Evolutionary conservation across 2,329 filamentous ascomycete species (phyloP).

Genomic region (Pseudogymnoascus sp.): DNA sequence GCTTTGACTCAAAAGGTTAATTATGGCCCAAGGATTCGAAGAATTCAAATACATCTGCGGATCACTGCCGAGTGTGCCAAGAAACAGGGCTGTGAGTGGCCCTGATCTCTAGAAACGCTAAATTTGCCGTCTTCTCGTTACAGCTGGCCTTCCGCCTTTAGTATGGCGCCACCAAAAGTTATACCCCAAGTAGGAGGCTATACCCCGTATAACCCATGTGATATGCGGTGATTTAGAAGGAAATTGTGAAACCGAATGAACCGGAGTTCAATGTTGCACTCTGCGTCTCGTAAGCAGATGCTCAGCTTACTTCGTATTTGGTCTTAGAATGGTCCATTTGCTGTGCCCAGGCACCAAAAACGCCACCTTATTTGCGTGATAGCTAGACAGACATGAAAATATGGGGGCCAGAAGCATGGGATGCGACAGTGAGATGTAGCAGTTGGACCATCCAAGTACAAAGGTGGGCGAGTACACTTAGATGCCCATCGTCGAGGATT

Average conservation of each 20-base stretch:
- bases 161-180: background rate
- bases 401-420: background rate
- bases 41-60: background rate
- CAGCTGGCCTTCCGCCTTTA: background rate
- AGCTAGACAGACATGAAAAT: background rate
- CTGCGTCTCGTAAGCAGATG: background rate
- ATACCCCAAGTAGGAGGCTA: background rate
- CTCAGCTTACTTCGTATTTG: background rate
- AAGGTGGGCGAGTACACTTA: background rate
- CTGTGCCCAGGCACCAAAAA: background rate
- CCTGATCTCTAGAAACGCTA: background rate
- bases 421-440: background rate
- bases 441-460: background rate
- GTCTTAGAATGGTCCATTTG: background rate
- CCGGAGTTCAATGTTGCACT: background rate
- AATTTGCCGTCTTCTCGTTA: background rate
- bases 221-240: background rate
- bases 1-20: background rate
- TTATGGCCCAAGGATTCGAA: background rate
- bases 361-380: background rate
- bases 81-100: background rate
- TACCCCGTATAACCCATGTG: background rate
- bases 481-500: background rate
- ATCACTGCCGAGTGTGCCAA: background rate
- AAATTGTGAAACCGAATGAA: background rate